Evolutionary conservation across 345 rosid species (phyloP), one percentile per base, ranked within the genome.

Genomic region (Brassica nigra): DNA sequence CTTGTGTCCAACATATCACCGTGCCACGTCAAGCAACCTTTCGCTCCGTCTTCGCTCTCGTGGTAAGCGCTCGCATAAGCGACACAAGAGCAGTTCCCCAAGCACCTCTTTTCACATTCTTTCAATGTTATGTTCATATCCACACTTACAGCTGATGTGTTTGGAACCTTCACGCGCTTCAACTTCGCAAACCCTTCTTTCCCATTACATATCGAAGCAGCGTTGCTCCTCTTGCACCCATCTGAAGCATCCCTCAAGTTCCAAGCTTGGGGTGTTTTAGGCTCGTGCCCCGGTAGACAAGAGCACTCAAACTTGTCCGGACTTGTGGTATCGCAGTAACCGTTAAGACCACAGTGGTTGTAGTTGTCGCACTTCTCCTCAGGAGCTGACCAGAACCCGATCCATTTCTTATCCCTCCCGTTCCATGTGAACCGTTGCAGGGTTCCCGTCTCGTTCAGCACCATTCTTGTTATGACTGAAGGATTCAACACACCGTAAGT

Each of bases 211-310:
- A 39, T 27, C 34, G 80, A 73, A 29, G 44, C 68, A 55, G 31
- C 10, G 0, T 14, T 71, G 34, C 62, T 86, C 84, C 86, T 86
- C 28, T 16, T 70, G 71, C 97, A 93, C 11, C 97, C 95, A 4
- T 66, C 85, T 0, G 86, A 70, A 5, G 80, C 84, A 12, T 89
- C 93, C 64, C 91, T 80, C 62, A 89, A 68, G 71, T 8, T 66
- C 98, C 95, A 88, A 42, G 76, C 88, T 2, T 27, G 27, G 0
- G 81, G 81, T 2, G 55, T 83, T 59, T 70, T 87, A 9, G 98
- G 98, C 66, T 86, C 86, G 57, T 83, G 90, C 3, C 96, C 97
- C 0, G 94, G 94, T 4, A 90, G 47, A 76, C 98, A 93, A 0
- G 44, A 42, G 70, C 97, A 91, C 58, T 80, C 86, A 34, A 81